Evolutionary conservation across 495 filamentous ascomycete genomes (phyloP), one percentile per base, ranked within the genome.

Genomic region (Trichocladium antarcticum): DNA sequence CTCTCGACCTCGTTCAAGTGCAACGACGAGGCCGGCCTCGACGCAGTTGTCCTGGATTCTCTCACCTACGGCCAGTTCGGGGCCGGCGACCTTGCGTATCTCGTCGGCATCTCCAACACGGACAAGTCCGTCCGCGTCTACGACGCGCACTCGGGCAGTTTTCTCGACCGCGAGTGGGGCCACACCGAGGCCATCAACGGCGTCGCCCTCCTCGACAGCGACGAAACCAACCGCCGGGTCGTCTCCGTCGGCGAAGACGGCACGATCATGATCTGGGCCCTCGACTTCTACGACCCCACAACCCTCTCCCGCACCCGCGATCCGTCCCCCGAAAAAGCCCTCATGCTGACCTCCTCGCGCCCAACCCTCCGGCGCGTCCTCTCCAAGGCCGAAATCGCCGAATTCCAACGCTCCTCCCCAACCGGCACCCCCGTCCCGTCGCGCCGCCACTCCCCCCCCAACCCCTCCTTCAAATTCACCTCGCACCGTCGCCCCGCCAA

Each of bases 81-180:
- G 0, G 52, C 61, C 1, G 61, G 50, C 28, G 71, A 72, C 16
- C 47, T 65, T 2, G 58, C 71, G 9, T 70, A 90, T 38, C 73
- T 98, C 47, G 68, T 89, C 21, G 92, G 85, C 16, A 73, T 93
- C 20, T 95, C 93, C 6, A 87, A 85, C 54, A 93, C 85, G 4
- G 92, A 98, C 62, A 97, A 95, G 59, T 96, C 92, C 6, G 81
- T 98, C 48, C 74, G 92, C 17, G 68, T 97, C 3, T 97, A 98
- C 61, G 85, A 93, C 53, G 69, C 80, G 14, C 80, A 83, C 38
- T 75, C 76, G 35, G 90, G 89, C 12, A 61, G 70, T 20, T 80
- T 98, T 52, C 67, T 96, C 44, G 82, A 85, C 21, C 81, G 85
- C 32, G 92, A 95, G 64, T 95, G 87, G 74, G 93, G 92, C 12